Percentiles rank a stretch among this genome's conserved stretches.
Conservation (phyloP, 352 stramenopile species). For the Lagenidium sp. region DNA sequence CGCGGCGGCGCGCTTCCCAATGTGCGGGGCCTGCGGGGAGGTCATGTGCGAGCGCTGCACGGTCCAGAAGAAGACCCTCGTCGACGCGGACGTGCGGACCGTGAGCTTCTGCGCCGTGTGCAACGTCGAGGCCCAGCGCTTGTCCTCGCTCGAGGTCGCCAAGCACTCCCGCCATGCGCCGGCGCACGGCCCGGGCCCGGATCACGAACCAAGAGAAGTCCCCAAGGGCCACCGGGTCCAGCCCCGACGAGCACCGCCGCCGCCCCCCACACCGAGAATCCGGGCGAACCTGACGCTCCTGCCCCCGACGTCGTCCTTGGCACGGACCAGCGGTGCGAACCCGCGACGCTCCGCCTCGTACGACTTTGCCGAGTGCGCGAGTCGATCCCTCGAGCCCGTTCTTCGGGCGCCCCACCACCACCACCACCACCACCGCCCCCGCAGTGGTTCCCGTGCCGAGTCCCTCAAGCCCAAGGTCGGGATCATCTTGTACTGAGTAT, state of each 20-base stretch:
- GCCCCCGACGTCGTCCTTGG: slow-evolving; percentile 58
- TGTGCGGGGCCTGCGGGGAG: slow-evolving; percentile 35
- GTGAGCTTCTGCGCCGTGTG: slow-evolving; percentile 42
- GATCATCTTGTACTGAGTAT: no score
- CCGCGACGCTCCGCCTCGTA: slow-evolving; percentile 59
- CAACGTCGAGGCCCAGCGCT: slow-evolving; percentile 79
- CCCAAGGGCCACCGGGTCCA: slow-evolving; percentile 66
- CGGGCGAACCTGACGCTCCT: background rate
- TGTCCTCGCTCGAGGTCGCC: slow-evolving; percentile 96
- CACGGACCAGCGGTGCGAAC: slow-evolving; percentile 33
- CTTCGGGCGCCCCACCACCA: slow-evolving; percentile 76
- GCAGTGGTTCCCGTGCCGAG: slow-evolving; percentile 38
- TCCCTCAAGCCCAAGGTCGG: slow-evolving; percentile 73
- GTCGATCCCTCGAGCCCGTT: no score
- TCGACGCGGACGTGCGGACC: slow-evolving; percentile 31
- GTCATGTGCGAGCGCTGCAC: slow-evolving; percentile 41
- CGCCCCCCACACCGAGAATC: slow-evolving; percentile 59
- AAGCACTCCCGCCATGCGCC: slow-evolving; percentile 55
- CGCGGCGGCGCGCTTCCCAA: background rate
- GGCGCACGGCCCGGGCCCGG: no score
- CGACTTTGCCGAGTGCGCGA: no score
- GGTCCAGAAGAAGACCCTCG: slow-evolving; percentile 41
- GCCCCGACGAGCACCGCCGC: slow-evolving; percentile 49
- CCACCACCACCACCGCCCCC: slow-evolving; percentile 37
- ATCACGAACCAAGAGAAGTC: no score